Base-by-base conservation (phyloP, 2,329 filamentous ascomycete genomes). In the Sarocladiaceae sp. region DNA sequence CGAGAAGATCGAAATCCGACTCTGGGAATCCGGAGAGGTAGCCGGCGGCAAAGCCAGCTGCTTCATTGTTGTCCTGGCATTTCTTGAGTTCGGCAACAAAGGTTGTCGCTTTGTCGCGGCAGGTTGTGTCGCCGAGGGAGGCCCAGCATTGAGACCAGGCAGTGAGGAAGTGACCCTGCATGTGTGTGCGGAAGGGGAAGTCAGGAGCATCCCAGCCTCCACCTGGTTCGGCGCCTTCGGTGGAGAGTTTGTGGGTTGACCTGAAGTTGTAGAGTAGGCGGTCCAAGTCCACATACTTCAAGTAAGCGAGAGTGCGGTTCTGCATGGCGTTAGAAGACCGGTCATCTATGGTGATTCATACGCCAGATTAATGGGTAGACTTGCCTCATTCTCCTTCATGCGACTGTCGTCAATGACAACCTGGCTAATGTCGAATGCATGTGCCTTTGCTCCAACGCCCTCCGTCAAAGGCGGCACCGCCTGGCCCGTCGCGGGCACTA, bases 201-300 rank as follows among this genome's bases (percentile, higher is more conserved):
- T 72, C 64, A 1, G 77, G 77, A 1, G 73, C 73, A 59, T 80
- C 77, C 77, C 77, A 80, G 2, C 77, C 77, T 2, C 74, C 74
- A 46, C 77, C 76, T 5, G 66, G 47, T 2, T 62, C 55, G 2
- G 76, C 77, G 1, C 72, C 72, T 2, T 73, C 66, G 8, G 75
- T 79, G 3, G 70, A 71, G 1, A 78, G 57, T 17, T 68, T 64
- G 52, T 78, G 76, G 44, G 67, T 78, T 26, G 62, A 56, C 17
- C 76, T 67, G 62, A 78, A 79, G 57, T 71, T 70, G 61, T 78
- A 78, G 17, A 78, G 68, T 2, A 78, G 61, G 1, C 75, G 67
- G 17, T 78, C 69, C 0, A 71, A 56, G 50, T 77, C 68, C 20
- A 78, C 66, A 25, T 57, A 69, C 48, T 74, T 74, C 35, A 78